Conservation (phyloP, 73 alveolate genomes). For the Uronychia binucleata region DNA sequence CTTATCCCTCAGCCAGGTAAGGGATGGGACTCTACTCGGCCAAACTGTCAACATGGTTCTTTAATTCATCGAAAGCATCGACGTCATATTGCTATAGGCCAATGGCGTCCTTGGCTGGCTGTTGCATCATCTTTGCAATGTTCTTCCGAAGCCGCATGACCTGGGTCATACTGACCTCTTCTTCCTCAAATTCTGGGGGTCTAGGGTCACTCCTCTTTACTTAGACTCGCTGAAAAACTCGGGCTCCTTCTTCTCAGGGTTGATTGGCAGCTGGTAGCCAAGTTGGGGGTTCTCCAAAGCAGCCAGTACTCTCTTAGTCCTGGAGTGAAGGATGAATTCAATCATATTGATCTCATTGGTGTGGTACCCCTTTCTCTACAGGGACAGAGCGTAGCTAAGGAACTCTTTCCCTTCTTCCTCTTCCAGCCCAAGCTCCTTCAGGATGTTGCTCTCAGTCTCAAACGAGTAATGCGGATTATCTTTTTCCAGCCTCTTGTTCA, state of each 20-base stretch:
- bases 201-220: background rate
- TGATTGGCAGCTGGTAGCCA: background rate
- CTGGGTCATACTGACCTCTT: background rate
- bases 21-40: too few relatives aligned
- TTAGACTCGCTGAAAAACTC: background rate
- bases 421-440: background rate
- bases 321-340: background rate
- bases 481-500: background rate
- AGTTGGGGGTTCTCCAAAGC: background rate
- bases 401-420: background rate
- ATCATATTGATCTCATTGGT: background rate
- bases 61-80: background rate
- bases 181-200: background rate
- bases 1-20: too few relatives aligned
- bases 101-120: background rate
- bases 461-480: background rate
- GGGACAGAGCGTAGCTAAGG: background rate
- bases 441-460: background rate
- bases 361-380: background rate
- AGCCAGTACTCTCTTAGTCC: background rate
- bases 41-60: too few relatives aligned
- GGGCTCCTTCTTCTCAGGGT: background rate
- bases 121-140: background rate
- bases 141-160: background rate
- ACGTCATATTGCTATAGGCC: background rate